Evolutionary conservation across 257 asterid genomes (phyloP), one percentile per base, ranked within the genome.

Genomic region (Voacanga thouarsii): DNA sequence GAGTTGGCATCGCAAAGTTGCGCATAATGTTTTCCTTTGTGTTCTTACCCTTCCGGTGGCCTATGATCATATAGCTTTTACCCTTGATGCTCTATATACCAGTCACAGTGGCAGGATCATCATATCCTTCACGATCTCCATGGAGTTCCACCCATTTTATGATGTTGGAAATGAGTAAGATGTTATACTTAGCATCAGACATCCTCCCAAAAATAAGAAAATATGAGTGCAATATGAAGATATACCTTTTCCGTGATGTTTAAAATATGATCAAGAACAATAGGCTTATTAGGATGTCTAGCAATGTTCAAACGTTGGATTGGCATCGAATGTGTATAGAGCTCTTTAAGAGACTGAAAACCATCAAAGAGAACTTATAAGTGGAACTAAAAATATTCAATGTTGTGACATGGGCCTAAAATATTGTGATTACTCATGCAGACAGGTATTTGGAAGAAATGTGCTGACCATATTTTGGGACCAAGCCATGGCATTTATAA

Each of bases 1-100:
- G 91, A 75, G 91, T 88, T 28, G 91, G 91, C 91, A 88, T 88
- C 7, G 85, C 89, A 80, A 86, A 88, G 84, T 88, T 88, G 59
- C 91, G 89, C 84, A 76, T 81, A 44, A 88, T 84, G 56, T 88
- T 88, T 78, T 88, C 92, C 70, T 85, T 87, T 7, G 91, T 83
- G 83, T 87, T 87, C 61, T 89, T 65, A 67, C 91, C 89, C 55
- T 87, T 85, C 73, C 85, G 91, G 75, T 85, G 89, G 44, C 91
- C 91, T 53, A 87, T 80, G 82, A 87, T 85, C 87, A 87, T 72
- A 80, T 87, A 87, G 76, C 86, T 83, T 69, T 82, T 80, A 26
- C 89, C 89, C 71, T 83, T 81, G 37, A 87, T 85, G 75, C 80
- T 85, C 60, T 87, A 86, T 18, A 87, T 55, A 44, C 86, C 86